phyloP scores from a whole-genome alignment of 176 grass and related monocot genomes.

The Secale cereale region DNA sequence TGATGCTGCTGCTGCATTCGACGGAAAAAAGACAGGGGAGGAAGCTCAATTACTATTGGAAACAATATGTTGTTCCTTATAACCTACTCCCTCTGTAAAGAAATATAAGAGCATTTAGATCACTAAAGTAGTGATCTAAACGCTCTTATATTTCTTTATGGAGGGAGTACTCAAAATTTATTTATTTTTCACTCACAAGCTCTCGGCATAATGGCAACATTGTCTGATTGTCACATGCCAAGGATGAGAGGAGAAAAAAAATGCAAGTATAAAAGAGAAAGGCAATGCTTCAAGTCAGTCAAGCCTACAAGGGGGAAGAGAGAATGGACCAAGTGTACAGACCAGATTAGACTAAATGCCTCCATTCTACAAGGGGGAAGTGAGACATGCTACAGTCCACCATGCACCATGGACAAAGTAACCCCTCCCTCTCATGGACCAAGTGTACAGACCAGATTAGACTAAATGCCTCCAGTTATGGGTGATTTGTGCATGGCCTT shows the following conservation, averaged over 20 bases:
- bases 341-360: too few relatives aligned
- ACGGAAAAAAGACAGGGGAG: not conserved
- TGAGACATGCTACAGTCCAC: not conserved
- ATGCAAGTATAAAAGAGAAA: not conserved
- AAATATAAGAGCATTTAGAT: too few relatives aligned
- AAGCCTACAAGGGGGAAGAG: not conserved
- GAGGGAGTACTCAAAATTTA: not conserved
- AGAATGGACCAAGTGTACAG: too few relatives aligned
- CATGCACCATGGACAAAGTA: not conserved
- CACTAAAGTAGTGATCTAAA: too few relatives aligned
- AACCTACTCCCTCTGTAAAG: too few relatives aligned
- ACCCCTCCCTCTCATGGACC: not conserved
- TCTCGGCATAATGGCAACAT: not conserved
- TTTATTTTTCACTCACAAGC: not conserved
- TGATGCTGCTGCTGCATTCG: not conserved
- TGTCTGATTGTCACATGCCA: not conserved
- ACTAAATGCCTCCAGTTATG: not conserved
- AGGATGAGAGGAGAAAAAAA: not conserved
- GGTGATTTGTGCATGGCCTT: too few relatives aligned
- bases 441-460: not conserved
- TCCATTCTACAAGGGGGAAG: not conserved
- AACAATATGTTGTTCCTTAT: not conserved
- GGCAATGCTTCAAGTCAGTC: not conserved
- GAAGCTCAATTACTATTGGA: not conserved
- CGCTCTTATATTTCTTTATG: too few relatives aligned